A percentile compares a stretch with the other conserved stretches of the same genome.
phyloP scores from a whole-genome alignment of 2,329 filamentous ascomycete species.

The Dryadomyces quercus-mongolicae region DNA sequence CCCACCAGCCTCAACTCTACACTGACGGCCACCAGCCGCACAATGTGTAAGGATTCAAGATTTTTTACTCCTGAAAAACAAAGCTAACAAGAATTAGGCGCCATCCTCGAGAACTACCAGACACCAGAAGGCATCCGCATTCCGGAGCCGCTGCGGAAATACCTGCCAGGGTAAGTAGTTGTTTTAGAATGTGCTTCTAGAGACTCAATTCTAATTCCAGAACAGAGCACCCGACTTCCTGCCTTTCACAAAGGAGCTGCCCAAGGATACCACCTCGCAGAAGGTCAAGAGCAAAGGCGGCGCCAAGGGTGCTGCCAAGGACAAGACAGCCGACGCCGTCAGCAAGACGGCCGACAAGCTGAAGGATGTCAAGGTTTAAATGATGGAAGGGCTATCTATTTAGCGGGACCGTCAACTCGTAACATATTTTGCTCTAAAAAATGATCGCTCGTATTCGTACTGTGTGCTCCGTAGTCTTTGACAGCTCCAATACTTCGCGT shows the following conservation, averaged over 20 bases:
- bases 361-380: slow-evolving; percentile 16
- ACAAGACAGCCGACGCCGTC: slow-evolving; percentile 13
- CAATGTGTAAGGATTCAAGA: slow-evolving; percentile 18
- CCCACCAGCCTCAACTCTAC: slow-evolving; percentile 50
- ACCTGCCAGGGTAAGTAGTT: slow-evolving; percentile 57
- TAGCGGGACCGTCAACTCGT: too few relatives aligned
- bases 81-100: slow-evolving; percentile 5
- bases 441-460: too few relatives aligned
- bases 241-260: slow-evolving; percentile 74
- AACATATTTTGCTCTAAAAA: too few relatives aligned
- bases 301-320: slow-evolving; percentile 12
- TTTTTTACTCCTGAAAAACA: neutral
- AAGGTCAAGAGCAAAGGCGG: slow-evolving; percentile 13
- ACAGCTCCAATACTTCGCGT: too few relatives aligned
- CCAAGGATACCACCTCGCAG: slow-evolving; percentile 44
- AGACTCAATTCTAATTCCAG: neutral
- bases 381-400: neutral
- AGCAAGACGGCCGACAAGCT: slow-evolving; percentile 16
- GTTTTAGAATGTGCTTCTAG: neutral
- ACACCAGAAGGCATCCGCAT: slow-evolving; percentile 73
- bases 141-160: slow-evolving; percentile 75
- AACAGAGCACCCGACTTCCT: slow-evolving; percentile 64
- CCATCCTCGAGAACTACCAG: slow-evolving; percentile 90
- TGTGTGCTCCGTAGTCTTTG: too few relatives aligned
- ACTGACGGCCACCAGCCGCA: slow-evolving; percentile 32